These are phyloP conservation scores for Geotrichum bryndzae DNA, from an alignment of 1,139 yeast genomes.

Conservation along the genomic window DNA sequence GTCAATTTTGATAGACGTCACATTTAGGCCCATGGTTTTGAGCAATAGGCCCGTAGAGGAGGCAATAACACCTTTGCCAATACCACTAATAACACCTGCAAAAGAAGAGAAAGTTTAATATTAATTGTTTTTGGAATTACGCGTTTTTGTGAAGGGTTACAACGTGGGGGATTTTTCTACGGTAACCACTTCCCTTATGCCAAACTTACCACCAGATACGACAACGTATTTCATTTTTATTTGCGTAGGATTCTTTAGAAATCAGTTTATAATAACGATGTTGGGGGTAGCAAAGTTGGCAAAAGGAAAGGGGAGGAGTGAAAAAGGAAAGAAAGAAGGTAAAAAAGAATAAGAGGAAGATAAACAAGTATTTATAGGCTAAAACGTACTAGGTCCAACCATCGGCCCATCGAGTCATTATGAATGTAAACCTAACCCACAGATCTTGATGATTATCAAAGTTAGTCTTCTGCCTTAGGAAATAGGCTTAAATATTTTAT, in stretches of 20 bases:
- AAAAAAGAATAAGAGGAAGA: not conserved
- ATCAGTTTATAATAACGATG: not conserved
- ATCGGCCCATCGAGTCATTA: not conserved
- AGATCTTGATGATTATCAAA: not conserved
- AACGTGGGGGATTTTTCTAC: conserved; percentile 1
- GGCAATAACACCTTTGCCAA: conserved; percentile 96
- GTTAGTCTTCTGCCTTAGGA: not conserved
- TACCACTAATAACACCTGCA: conserved; percentile 93
- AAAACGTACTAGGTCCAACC: not conserved
- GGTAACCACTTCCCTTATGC: conserved; percentile 1
- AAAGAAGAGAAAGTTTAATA: conserved; percentile 51
- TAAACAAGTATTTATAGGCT: not conserved
- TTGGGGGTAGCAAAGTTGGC: conserved; percentile 11
- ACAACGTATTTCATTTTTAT: conserved; percentile 88
- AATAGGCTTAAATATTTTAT: too few relatives aligned
- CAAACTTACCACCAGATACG: conserved; percentile 74
- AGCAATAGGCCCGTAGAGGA: conserved; percentile 93
- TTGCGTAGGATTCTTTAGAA: not conserved
- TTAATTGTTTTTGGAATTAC: not conserved
- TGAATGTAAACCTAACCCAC: not conserved
- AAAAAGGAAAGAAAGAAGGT: not conserved
- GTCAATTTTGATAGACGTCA: conserved; percentile 96
- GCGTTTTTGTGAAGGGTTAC: not conserved
- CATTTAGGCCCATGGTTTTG: conserved; percentile 89
- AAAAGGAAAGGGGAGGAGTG: conserved; percentile 9